These are phyloP conservation scores for Geranium incanum DNA, from an alignment of 441 rosid genomes.

Conservation along the genomic window DNA sequence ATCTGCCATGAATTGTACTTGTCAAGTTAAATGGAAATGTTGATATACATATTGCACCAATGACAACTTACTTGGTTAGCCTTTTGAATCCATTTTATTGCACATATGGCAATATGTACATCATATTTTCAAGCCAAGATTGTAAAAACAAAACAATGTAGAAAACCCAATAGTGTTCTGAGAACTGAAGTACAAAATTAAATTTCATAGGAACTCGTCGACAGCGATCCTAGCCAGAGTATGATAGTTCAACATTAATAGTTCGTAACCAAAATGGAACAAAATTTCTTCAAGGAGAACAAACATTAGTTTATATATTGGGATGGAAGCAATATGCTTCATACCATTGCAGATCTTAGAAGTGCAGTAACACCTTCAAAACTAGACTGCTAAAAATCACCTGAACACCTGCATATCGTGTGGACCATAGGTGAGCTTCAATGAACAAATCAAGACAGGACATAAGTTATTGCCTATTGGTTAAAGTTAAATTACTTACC, in stretches of 20 bases:
- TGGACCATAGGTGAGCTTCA: not conserved
- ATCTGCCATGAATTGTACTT: too few species aligned
- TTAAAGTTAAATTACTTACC: constrained; percentile 36
- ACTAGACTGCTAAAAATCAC: not conserved
- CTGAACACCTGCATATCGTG: constrained; percentile 3
- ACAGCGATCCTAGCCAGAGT: not conserved
- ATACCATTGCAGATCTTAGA: not conserved
- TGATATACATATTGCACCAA: too few species aligned
- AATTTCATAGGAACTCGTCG: not conserved
- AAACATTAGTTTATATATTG: not conserved
- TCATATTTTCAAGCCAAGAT: too few species aligned
- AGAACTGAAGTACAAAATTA: not conserved
- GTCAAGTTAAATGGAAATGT: too few species aligned
- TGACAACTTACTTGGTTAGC: too few species aligned
- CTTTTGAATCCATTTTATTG: too few species aligned
- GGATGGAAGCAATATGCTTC: not conserved
- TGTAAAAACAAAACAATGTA: not conserved
- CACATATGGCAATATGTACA: too few species aligned
- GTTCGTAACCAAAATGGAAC: not conserved
- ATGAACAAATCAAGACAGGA: not conserved
- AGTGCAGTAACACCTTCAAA: not conserved
- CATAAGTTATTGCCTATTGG: not conserved
- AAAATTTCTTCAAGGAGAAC: not conserved
- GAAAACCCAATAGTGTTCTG: not conserved
- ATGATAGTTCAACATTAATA: not conserved